Conservation (phyloP, 75 land plant genomes). For the Cunninghamia lanceolata region DNA sequence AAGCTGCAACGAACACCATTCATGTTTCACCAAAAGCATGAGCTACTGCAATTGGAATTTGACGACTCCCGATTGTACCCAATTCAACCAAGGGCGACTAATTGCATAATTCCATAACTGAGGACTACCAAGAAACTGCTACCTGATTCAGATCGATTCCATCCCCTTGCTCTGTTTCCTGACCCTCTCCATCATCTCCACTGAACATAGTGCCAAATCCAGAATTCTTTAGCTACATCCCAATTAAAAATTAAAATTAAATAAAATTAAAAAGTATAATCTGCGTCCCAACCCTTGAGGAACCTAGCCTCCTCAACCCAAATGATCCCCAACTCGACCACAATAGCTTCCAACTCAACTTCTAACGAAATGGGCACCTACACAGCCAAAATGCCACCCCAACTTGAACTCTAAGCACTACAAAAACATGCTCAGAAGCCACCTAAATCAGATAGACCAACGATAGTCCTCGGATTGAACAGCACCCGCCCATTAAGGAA, state of each 20-base stretch:
- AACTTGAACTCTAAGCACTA: not conserved
- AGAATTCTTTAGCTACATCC: not conserved
- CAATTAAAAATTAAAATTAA: not conserved
- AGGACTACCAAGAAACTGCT: not conserved
- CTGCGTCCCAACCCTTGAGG: not conserved
- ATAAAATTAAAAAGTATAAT: not conserved
- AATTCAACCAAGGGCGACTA: not conserved
- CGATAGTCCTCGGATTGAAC: not conserved
- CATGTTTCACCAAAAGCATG: not conserved
- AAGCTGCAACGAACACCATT: not conserved
- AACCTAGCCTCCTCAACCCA: not conserved
- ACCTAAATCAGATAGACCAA: not conserved
- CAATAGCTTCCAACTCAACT: not conserved
- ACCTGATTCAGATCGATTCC: slow-evolving; percentile 1
- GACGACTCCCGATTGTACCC: not conserved
- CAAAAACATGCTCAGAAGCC: not conserved
- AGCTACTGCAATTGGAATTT: not conserved
- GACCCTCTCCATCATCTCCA: not conserved
- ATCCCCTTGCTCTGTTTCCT: slow-evolving; percentile 3
- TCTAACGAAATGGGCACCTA: not conserved
- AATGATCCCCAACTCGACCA: not conserved
- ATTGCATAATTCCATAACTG: not conserved
- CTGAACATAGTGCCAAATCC: not conserved
- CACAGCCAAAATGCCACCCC: not conserved
- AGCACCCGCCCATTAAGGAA: not conserved